A percentile compares a stretch with the other conserved stretches of the same genome.
Conservation (phyloP, 2,329 filamentous ascomycete species). For the Aspergillus ochraceus region DNA sequence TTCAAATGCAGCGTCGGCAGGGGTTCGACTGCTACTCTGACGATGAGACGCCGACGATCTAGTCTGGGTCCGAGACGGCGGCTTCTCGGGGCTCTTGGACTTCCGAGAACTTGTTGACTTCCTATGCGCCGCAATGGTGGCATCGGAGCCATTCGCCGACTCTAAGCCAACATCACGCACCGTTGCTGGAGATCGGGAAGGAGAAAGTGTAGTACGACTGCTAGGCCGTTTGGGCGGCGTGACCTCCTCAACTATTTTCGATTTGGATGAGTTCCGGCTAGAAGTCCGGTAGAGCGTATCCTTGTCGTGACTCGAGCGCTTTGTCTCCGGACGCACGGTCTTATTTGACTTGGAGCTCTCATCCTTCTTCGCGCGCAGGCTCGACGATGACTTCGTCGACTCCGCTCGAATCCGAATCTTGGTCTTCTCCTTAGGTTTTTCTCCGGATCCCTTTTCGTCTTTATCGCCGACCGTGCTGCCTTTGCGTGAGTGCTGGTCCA, state of each 20-base stretch:
- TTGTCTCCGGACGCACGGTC: slow-evolving; percentile 39
- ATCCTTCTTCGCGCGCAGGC: slow-evolving; percentile 40
- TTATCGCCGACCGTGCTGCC: slow-evolving; percentile 34
- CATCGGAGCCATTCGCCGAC: slow-evolving; percentile 45
- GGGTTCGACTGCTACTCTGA: slow-evolving; percentile 24
- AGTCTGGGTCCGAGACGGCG: slow-evolving; percentile 36
- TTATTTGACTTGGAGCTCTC: slow-evolving; percentile 38
- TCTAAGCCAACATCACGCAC: slow-evolving; percentile 35
- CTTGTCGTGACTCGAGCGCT: slow-evolving; percentile 34
- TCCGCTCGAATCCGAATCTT: slow-evolving; percentile 40
- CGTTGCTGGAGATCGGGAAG: slow-evolving; percentile 37
- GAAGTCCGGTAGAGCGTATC: slow-evolving; percentile 36
- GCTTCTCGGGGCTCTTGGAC: slow-evolving; percentile 31
- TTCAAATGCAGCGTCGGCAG: slow-evolving; percentile 38
- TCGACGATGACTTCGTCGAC: slow-evolving; percentile 44
- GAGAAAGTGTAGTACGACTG: slow-evolving; percentile 33
- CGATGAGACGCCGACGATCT: slow-evolving; percentile 33
- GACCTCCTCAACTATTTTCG: slow-evolving; percentile 31
- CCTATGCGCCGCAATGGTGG: slow-evolving; percentile 48
- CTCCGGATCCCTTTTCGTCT: slow-evolving; percentile 33
- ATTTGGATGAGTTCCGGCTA: slow-evolving; percentile 37
- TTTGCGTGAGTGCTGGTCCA: slow-evolving; percentile 42
- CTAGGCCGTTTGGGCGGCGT: slow-evolving; percentile 34
- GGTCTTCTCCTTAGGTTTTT: slow-evolving; percentile 35
- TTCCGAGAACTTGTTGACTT: slow-evolving; percentile 32